These are phyloP conservation scores for Coniochaeta pulveracea DNA, from an alignment of 2,329 filamentous ascomycete species.

Conservation along the genomic window DNA sequence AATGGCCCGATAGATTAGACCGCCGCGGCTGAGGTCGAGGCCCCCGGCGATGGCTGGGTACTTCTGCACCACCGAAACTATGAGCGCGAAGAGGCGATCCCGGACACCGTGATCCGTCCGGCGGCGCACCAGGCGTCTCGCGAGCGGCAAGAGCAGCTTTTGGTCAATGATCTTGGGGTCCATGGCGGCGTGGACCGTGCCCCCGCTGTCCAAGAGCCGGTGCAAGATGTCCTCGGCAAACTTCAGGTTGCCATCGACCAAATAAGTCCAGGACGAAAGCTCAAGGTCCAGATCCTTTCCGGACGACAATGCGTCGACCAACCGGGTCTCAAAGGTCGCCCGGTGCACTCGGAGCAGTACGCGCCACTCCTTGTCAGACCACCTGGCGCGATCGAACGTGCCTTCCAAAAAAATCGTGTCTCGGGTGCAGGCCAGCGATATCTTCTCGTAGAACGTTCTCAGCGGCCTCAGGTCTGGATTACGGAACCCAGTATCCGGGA, in stretches of 20 bases:
- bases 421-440: background rate
- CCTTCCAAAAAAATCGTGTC: background rate
- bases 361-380: background rate
- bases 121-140: background rate
- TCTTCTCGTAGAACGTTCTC: background rate
- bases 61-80: background rate
- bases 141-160: background rate
- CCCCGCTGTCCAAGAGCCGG: background rate
- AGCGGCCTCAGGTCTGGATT: background rate
- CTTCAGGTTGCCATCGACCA: background rate
- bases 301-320: background rate
- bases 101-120: background rate
- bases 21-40: background rate
- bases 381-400: background rate
- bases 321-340: background rate
- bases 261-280: background rate
- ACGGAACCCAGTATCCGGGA: background rate
- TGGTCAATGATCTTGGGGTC: background rate
- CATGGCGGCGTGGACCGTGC: background rate
- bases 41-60: background rate
- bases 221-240: background rate
- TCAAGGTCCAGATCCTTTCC: background rate
- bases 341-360: background rate
- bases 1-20: background rate
- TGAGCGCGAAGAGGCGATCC: background rate